Evolutionary conservation across 1,139 yeast genomes (phyloP).

Genomic region (Diutina ranongensis): DNA sequence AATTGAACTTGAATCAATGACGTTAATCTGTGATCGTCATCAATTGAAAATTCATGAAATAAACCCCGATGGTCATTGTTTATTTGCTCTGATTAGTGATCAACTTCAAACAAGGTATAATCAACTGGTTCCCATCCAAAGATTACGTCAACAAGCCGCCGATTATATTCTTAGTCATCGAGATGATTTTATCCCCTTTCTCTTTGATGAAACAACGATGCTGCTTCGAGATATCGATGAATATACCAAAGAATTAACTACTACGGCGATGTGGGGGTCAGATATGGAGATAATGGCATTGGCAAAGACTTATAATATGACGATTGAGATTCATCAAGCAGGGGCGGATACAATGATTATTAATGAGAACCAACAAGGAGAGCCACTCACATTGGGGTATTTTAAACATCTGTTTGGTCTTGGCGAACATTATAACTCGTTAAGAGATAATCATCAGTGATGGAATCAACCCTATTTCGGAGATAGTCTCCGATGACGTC

Average conservation of each 20-base stretch:
- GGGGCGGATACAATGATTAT: conserved; percentile 41
- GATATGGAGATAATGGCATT: conserved; percentile 84
- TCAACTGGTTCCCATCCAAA: conserved; percentile 26
- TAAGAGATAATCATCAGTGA: conserved; percentile 11
- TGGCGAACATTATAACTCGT: conserved; percentile 91
- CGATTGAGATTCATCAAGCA: conserved; percentile 66
- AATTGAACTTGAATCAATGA: conserved; percentile 59
- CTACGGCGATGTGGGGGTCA: conserved; percentile 92
- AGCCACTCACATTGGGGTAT: conserved; percentile 61
- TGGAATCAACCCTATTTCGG: conserved; percentile 12
- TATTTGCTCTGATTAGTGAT: conserved; percentile 77
- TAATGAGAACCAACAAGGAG: conserved; percentile 30
- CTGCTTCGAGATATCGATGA: conserved; percentile 49
- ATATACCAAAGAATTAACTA: conserved; percentile 58
- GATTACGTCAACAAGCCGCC: conserved; percentile 57
- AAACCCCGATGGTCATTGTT: conserved; percentile 88
- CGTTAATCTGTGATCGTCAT: conserved; percentile 34
- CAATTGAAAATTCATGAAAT: conserved; percentile 51
- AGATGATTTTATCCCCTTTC: conserved; percentile 68
- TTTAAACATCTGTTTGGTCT: conserved; percentile 80
- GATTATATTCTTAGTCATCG: conserved; percentile 49
- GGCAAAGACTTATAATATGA: conserved; percentile 53
- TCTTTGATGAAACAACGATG: conserved; percentile 67
- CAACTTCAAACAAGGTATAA: conserved; percentile 50
- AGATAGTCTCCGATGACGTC: conserved; percentile 22